Evolutionary conservation across 1,284 basidiomycete species (phyloP).

Genomic region (Leccinum laetum): DNA sequence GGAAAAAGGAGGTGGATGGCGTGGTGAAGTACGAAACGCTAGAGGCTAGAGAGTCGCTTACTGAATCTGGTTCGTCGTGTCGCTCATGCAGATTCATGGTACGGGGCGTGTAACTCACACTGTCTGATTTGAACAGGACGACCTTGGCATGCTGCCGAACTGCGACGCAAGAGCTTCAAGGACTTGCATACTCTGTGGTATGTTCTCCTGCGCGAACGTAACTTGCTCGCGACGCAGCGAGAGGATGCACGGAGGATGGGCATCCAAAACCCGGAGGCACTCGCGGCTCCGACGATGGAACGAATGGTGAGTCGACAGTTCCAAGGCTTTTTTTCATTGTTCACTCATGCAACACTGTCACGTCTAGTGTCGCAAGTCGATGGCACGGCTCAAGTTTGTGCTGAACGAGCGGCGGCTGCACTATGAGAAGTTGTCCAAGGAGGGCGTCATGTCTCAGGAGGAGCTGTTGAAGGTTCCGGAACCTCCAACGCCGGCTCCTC

Average conservation of each 20-base stretch:
- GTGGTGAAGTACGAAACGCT: slow-evolving; percentile 44
- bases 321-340: background rate
- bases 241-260: slow-evolving; percentile 73
- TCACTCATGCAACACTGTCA: slow-evolving; percentile 1
- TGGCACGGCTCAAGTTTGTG: slow-evolving; percentile 95
- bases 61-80: slow-evolving; percentile 38
- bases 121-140: slow-evolving; percentile 54
- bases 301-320: slow-evolving; percentile 32
- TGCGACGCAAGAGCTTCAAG: slow-evolving; percentile 87
- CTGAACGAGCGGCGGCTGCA: slow-evolving; percentile 91
- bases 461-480: slow-evolving; percentile 20
- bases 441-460: slow-evolving; percentile 30
- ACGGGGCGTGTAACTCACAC: slow-evolving; percentile 7
- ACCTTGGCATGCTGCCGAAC: slow-evolving; percentile 82
- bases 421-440: slow-evolving; percentile 63
- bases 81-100: slow-evolving; percentile 8
- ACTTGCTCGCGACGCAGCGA: slow-evolving; percentile 85
- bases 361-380: slow-evolving; percentile 86
- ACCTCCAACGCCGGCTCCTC: slow-evolving; percentile 12
- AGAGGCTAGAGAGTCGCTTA: slow-evolving; percentile 38
- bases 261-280: slow-evolving; percentile 36
- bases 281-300: slow-evolving; percentile 36
- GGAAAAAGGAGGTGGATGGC: slow-evolving; percentile 47
- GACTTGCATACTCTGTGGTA: slow-evolving; percentile 96
- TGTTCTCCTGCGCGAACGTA: slow-evolving; percentile 83